phyloP scores from a whole-genome alignment of 2,329 filamentous ascomycete species.

The Zarea fungicola region DNA sequence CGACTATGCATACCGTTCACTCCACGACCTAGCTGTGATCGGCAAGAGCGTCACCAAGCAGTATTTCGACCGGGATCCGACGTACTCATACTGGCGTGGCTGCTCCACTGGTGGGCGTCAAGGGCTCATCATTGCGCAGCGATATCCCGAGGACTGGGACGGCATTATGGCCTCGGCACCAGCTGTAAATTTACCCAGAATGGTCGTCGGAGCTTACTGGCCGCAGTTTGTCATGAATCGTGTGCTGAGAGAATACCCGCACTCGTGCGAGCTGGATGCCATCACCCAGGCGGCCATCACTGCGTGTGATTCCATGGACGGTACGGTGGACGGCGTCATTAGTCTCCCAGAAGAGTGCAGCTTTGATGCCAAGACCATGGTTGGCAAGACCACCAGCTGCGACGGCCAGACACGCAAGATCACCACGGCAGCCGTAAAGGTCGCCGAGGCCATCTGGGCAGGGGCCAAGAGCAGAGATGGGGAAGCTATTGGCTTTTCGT shows the following conservation, averaged over 20 bases:
- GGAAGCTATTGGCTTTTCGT: neutral
- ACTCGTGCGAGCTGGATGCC: conserved; percentile 27
- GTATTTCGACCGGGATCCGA: conserved; percentile 32
- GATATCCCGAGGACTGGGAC: conserved; percentile 48
- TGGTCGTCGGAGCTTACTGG: conserved; percentile 18
- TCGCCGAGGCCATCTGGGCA: neutral
- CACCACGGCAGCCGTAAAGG: neutral
- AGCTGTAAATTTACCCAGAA: conserved; percentile 34
- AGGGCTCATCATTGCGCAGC: conserved; percentile 46
- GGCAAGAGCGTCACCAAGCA: conserved; percentile 36
- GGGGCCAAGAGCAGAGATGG: neutral
- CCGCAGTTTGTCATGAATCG: conserved; percentile 21
- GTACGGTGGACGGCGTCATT: conserved; percentile 21
- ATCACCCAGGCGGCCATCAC: conserved; percentile 31
- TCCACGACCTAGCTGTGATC: conserved; percentile 31
- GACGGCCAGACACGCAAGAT: neutral
- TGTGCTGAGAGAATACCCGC: conserved; percentile 25
- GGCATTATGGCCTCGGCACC: conserved; percentile 45
- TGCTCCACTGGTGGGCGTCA: conserved; percentile 53
- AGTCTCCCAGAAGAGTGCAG: conserved; percentile 15
- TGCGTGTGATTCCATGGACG: conserved; percentile 22
- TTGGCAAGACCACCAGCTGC: conserved; percentile 17
- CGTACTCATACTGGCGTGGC: conserved; percentile 45
- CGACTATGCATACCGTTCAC: conserved; percentile 22
- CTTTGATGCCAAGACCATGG: conserved; percentile 19